Base-by-base conservation (phyloP, 2,329 filamentous ascomycete genomes). In the Fusarium vanettenii region DNA sequence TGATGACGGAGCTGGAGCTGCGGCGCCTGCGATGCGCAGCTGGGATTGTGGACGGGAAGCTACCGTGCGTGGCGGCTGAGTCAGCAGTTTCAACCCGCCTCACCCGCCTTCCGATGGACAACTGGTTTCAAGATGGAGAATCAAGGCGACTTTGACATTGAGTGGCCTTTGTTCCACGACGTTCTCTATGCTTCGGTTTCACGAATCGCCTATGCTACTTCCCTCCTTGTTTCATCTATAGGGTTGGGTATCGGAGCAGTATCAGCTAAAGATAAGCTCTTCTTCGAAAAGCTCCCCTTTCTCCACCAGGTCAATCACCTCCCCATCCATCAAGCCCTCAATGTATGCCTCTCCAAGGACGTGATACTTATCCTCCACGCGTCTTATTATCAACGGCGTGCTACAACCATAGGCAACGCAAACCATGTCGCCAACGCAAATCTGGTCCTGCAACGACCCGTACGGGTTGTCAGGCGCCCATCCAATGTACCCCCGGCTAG, bases 1-100 rank as follows among this genome's bases (percentile, higher is more conserved):
- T 70, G 63, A 61, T 72, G 71, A 71, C 63, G 68, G 68, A 71
- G 71, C 69, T 71, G 41, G 62, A 71, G 67, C 67, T 69, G 55
- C 37, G 20, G n/a, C 43, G 48, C 48, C 37, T 56, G 45, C 50
- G 25, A 43, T 45, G 45, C 52, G 62, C 52, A 67, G 18, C 62
- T 56, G 52, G 37, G 35, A 60, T 62, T 65, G 63, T 62, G 29
- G 25, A 43, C 14, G 45, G 43, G 27, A 31, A 39, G 43, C 33
- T 37, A 27, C 27, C 43, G 60, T 45, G 63, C 64, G 64, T 59
- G 67, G 48, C 35, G 59, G 69, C 64, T 73, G 65, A 73, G 66
- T 73, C 69, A 73, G 71, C 68, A 64, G 7, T 33, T 56, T 56
- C 59, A 45, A 55, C 45, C 20, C 18, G 13, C 22, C n/a, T 25